Conservation (phyloP, 768 basidiomycete species). For the Glaciozyma antarctica region DNA sequence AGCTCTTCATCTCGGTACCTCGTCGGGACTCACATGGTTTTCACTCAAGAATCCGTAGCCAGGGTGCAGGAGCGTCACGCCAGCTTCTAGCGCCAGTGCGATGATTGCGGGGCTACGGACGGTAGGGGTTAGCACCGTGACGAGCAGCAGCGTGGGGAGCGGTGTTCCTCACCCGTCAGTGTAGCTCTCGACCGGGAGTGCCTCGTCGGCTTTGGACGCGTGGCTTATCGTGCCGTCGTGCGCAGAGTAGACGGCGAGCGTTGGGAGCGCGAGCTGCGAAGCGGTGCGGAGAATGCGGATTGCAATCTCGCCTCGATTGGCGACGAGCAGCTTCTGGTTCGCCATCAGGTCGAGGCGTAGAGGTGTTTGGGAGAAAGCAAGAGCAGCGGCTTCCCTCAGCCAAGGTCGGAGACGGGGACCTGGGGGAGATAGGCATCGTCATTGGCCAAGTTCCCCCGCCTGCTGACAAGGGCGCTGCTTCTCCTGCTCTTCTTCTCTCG, state of each 20-base stretch:
- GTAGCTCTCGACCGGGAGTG: slow-evolving; percentile 41
- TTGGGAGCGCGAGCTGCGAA: slow-evolving; percentile 47
- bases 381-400: no score
- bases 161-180: slow-evolving; percentile 1
- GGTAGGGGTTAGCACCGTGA: no score
- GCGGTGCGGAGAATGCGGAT: slow-evolving; percentile 55
- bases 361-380: no score
- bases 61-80: slow-evolving; percentile 32
- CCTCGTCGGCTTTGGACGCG: slow-evolving; percentile 46
- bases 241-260: slow-evolving; percentile 53
- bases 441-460: no score
- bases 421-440: no score
- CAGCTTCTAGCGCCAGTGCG: slow-evolving; percentile 23
- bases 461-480: no score
- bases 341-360: no score
- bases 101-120: slow-evolving; percentile 12
- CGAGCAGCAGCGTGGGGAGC: background rate
- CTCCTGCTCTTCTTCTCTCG: no score
- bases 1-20: no score
- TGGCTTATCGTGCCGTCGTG: slow-evolving; percentile 55
- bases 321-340: slow-evolving; percentile 44
- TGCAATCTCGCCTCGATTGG: slow-evolving; percentile 66
- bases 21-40: no score
- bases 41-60: slow-evolving; percentile 37
- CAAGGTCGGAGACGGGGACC: no score